These are phyloP conservation scores for Erodium texanum DNA, from an alignment of 441 rosid genomes.

Conservation along the genomic window DNA sequence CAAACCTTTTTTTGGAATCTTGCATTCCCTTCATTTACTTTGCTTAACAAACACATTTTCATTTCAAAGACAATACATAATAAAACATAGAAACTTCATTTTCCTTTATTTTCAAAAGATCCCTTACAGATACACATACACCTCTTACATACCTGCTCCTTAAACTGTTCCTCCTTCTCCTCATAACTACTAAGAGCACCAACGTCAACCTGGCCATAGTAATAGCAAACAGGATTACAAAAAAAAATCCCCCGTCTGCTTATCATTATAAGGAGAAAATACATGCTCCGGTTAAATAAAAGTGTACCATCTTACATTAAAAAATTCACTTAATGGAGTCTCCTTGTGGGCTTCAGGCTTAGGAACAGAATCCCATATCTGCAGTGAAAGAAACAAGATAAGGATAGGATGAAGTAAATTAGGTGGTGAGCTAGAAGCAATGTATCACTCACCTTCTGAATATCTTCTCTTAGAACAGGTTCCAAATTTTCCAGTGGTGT, in stretches of 20 bases:
- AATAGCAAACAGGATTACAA: conserved; percentile 11
- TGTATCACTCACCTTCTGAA: conserved; percentile 63
- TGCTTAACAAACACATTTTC: not conserved
- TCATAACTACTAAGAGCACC: conserved; percentile 96
- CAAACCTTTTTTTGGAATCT: not conserved
- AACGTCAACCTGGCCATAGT: conserved; percentile 71
- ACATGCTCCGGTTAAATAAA: not conserved
- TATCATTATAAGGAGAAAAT: not conserved
- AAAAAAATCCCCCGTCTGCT: not conserved
- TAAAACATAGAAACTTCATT: not conserved
- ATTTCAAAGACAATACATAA: not conserved
- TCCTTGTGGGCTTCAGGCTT: conserved; percentile 90
- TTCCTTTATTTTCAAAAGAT: not conserved
- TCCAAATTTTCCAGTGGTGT: conserved; percentile 94
- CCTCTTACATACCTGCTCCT: conserved; percentile 55
- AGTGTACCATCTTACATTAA: conserved; percentile 50
- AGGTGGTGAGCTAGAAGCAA: conserved; percentile 8
- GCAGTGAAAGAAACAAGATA: conserved; percentile 22
- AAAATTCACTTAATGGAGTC: conserved; percentile 93
- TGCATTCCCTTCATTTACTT: not conserved
- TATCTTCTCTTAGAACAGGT: conserved; percentile 92
- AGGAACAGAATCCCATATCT: conserved; percentile 97
- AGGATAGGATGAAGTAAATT: conserved; percentile 11
- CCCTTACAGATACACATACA: not conserved
- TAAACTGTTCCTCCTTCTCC: conserved; percentile 94